These are phyloP conservation scores for Aspergillus sp. DNA, from an alignment of 2,329 filamentous ascomycete species.

Conservation along the genomic window DNA sequence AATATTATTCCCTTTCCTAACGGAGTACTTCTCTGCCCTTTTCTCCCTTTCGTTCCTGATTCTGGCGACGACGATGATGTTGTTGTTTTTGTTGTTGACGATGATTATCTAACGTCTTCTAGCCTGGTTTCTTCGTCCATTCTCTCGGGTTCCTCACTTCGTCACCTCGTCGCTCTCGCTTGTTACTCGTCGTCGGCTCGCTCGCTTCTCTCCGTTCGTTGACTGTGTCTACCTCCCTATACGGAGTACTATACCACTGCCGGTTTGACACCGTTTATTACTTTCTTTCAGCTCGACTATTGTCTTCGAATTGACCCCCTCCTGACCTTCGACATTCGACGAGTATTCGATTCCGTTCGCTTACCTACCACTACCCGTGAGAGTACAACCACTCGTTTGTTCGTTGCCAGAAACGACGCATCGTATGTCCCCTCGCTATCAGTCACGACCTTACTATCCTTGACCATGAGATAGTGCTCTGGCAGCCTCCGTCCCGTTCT, in stretches of 20 bases:
- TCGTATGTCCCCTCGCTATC: no score
- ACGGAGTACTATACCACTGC: slow-evolving; percentile 1
- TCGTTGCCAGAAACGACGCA: no score
- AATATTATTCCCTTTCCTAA: neutral
- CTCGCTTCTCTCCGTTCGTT: neutral
- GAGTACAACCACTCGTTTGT: no score
- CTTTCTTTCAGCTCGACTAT: neutral
- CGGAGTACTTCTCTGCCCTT: neutral
- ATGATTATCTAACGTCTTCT: neutral
- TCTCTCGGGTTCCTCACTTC: neutral
- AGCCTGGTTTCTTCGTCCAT: neutral
- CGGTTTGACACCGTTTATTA: slow-evolving; percentile 18
- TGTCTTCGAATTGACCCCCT: no score
- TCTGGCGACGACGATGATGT: neutral
- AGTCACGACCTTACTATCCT: neutral
- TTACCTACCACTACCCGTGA: no score
- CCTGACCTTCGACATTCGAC: no score
- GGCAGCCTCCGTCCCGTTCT: slow-evolving; percentile 22
- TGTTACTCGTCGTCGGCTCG: neutral
- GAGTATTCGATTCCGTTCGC: no score
- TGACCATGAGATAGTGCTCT: slow-evolving; percentile 31
- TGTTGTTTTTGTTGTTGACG: no score
- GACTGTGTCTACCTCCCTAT: slow-evolving; percentile 3
- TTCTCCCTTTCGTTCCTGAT: neutral
- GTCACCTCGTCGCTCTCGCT: neutral